phyloP scores from a whole-genome alignment of 208 protist genomes.

The Porcisia deanei region DNA sequence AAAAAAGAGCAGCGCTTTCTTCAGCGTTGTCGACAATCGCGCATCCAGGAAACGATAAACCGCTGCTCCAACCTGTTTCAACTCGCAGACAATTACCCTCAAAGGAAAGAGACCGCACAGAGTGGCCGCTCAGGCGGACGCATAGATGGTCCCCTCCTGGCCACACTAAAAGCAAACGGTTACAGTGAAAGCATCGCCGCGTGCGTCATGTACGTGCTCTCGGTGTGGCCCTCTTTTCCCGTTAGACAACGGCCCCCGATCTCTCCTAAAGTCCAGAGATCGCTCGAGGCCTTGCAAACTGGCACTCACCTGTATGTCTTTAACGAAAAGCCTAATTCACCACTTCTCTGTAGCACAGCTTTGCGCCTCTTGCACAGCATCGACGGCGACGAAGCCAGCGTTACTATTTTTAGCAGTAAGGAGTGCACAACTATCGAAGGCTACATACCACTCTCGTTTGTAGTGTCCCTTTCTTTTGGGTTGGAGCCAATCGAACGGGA shows the following conservation, averaged over 20 bases:
- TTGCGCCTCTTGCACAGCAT: constrained; percentile 45
- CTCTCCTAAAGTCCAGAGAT: constrained; percentile 25
- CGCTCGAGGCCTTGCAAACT: constrained; percentile 35
- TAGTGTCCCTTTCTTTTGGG: constrained; percentile 36
- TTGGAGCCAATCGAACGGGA: constrained; percentile 38
- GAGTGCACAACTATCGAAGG: constrained; percentile 38
- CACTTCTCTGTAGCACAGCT: constrained; percentile 36
- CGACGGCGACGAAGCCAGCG: constrained; percentile 45
- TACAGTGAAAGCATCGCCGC: constrained; percentile 33
- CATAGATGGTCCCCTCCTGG: constrained; percentile 7
- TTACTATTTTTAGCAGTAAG: constrained; percentile 49
- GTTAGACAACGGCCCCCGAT: constrained; percentile 33
- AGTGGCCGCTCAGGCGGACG: background rate
- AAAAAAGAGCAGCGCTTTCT: constrained; percentile 49
- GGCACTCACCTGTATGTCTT: constrained; percentile 52
- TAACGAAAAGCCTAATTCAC: constrained; percentile 39
- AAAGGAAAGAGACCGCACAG: background rate
- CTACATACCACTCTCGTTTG: constrained; percentile 54
- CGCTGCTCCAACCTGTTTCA: constrained; percentile 24
- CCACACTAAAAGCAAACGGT: constrained; percentile 12
- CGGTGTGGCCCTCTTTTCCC: constrained; percentile 46
- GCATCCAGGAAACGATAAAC: constrained; percentile 18
- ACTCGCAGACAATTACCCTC: background rate
- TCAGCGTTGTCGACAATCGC: constrained; percentile 18
- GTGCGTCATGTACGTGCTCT: constrained; percentile 47